Base-by-base conservation (phyloP, 108 stramenopile species). In the Parietichytrium sp. region DNA sequence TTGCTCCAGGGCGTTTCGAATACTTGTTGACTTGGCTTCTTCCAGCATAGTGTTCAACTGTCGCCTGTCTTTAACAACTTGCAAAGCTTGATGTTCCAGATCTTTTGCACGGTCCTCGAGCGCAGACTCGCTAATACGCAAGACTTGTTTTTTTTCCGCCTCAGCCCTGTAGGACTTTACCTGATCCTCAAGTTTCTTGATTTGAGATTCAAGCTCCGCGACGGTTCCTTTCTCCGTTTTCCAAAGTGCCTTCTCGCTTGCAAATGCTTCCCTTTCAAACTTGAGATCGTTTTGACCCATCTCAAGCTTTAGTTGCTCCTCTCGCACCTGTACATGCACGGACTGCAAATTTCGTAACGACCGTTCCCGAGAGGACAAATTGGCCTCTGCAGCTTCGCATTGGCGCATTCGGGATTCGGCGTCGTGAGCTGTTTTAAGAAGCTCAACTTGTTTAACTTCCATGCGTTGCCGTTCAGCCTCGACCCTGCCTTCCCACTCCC, bases 231-330 rank as follows among this genome's bases (percentile, higher is more conserved):
- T 16, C 38, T 72, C 61, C 29, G 4, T n/a, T 6, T 42, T 47
- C 61, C 61, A 72, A 10, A 23, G 4, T 6, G 61, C 42, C 61
- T 72, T 47, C 33, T 72, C 61, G 6, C 25, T 36, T 6, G 29
- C 61, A 42, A 72, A 42, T 6, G 10, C 61, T 47, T 72, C 33
- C n/a, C 38, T 20, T 0, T 31, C 61, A 6, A 6, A 45, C 0
- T 72, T 10, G 20, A 45, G 13, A 23, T 7, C 10, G 33, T 33
- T 42, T n/a, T 25, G 33, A 20, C 33, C 20, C 13, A 42, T 42
- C 6, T 72, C 61, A 42, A 72, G 61, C 33, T 72, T 72, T 10
- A 72, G 45, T 20, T 72, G 38, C 45, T 72, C 61, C 33, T 72
- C 61, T n/a, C 61, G 61, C 18, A 72, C 20, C 61, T 72, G 29